These are phyloP conservation scores for Russula griseocarnosa DNA, from an alignment of 768 basidiomycete genomes.

Conservation along the genomic window DNA sequence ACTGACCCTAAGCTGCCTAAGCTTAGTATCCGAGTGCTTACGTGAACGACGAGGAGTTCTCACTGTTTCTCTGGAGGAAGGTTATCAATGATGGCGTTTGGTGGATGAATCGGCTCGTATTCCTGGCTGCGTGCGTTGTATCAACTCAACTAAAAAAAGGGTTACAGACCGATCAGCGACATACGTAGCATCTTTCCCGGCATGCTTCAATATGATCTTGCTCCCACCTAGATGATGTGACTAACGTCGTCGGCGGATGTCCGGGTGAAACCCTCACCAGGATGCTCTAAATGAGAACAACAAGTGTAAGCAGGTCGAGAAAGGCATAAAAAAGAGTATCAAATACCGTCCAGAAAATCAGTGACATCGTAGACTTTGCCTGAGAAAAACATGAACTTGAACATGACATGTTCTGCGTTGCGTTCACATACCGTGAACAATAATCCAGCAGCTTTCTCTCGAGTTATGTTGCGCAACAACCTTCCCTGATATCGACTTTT, in stretches of 20 bases:
- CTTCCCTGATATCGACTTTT: constrained; percentile 21
- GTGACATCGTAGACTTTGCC: constrained; percentile 46
- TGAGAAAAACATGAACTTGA: constrained; percentile 17
- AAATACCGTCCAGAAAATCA: constrained; percentile 39
- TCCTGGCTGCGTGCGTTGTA: constrained; percentile 39
- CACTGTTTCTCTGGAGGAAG: constrained; percentile 78
- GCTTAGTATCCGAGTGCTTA: background rate
- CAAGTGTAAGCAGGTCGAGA: background rate
- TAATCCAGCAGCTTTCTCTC: constrained; percentile 28
- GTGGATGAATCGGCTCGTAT: constrained; percentile 89
- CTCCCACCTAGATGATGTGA: constrained; percentile 39
- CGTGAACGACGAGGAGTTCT: constrained; percentile 7
- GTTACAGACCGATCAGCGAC: background rate
- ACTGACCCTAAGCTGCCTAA: constrained; percentile 58
- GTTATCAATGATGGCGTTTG: constrained; percentile 70
- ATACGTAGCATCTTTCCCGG: constrained; percentile 49
- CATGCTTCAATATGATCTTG: constrained; percentile 52
- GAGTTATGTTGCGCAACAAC: constrained; percentile 25
- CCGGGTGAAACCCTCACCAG: constrained; percentile 12
- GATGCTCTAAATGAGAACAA: constrained; percentile 17
- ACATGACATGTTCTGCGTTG: background rate
- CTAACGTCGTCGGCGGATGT: background rate
- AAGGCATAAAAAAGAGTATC: background rate
- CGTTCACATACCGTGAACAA: constrained; percentile 23
- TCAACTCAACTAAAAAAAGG: background rate